These are phyloP conservation scores for Aspergillus neoniger DNA, from an alignment of 2,329 filamentous ascomycete species.

Conservation along the genomic window DNA sequence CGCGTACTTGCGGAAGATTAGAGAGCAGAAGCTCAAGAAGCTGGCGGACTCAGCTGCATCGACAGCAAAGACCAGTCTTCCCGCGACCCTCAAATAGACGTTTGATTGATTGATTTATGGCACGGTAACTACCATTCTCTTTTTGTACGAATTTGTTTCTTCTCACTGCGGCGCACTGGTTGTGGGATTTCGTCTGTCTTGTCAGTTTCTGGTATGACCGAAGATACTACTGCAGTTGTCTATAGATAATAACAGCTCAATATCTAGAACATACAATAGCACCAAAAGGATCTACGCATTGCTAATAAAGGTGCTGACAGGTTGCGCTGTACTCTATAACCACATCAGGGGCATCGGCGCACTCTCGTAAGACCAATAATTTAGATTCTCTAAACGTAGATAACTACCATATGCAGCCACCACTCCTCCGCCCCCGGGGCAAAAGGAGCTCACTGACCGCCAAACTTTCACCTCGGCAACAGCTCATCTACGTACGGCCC, in stretches of 20 bases:
- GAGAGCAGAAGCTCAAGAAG: slow-evolving; percentile 69
- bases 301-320: neutral
- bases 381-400: neutral
- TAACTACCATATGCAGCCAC: too few relatives aligned
- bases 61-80: slow-evolving; percentile 58
- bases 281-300: neutral
- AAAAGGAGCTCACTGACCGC: slow-evolving; percentile 8
- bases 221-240: slow-evolving; percentile 13
- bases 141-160: slow-evolving; percentile 15
- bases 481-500: neutral
- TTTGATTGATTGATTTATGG: neutral
- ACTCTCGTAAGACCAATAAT: neutral
- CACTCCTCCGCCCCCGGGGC: neutral
- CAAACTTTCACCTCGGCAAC: slow-evolving; percentile 20
- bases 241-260: slow-evolving; percentile 12
- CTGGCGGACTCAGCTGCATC: slow-evolving; percentile 64
- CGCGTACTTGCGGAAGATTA: slow-evolving; percentile 73
- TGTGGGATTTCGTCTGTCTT: slow-evolving; percentile 17
- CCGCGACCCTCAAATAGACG: slow-evolving; percentile 50
- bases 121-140: slow-evolving; percentile 8
- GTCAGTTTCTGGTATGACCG: neutral
- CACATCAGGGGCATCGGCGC: rapidly evolving
- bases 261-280: neutral
- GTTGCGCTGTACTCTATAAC: neutral
- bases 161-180: slow-evolving; percentile 6